Base-by-base conservation (phyloP, 306 rosid genomes). In the Cicer arietinum region DNA sequence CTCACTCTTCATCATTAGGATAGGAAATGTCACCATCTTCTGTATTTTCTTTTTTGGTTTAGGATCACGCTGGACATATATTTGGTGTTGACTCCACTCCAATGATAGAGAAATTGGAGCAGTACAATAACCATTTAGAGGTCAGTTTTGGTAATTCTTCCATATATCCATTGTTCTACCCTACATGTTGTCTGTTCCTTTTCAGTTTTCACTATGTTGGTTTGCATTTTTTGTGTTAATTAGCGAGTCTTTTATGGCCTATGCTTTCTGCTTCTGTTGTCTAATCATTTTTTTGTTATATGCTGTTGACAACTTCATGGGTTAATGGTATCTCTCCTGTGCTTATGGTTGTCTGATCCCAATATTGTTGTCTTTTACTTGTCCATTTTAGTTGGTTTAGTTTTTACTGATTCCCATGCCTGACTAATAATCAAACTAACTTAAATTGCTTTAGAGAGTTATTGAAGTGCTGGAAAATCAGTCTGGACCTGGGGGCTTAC, bases 61-160 rank as follows among this genome's bases (percentile, higher is more conserved):
- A 91, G 97, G 98, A 94, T 84, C 98, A 94, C 65, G 97, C 97
- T 6, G 98, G 98, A 42, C 98, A 91, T 85, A 94, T 94, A 85
- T 94, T 91, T 86, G 97, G 98, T 64, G 96, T 94, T 73, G 92
- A 94, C 83, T 94, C 98, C 22, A 73, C 65, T 56, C 95, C 91
- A 41, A 91, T 94, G 98, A 79, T 87, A 54, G 97, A 91, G 80
- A 94, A 94, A 67, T 83, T 94, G 90, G 86, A 91, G 87, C 96
- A 94, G 74, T 94, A 94, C 84, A 91, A 94, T 88, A 80, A 63
- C 14, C 60, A 90, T 60, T 81, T 94, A 75, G 89, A 87, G 89
- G 98, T 89, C 79, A 58, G 72, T 44, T 73, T 81, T 76, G 79
- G 67, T 47, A 58, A 67, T 17, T 52, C 70, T 14, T 44, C 58